Conservation (phyloP, 441 rosid species). For the Pelargonium citronellum region DNA sequence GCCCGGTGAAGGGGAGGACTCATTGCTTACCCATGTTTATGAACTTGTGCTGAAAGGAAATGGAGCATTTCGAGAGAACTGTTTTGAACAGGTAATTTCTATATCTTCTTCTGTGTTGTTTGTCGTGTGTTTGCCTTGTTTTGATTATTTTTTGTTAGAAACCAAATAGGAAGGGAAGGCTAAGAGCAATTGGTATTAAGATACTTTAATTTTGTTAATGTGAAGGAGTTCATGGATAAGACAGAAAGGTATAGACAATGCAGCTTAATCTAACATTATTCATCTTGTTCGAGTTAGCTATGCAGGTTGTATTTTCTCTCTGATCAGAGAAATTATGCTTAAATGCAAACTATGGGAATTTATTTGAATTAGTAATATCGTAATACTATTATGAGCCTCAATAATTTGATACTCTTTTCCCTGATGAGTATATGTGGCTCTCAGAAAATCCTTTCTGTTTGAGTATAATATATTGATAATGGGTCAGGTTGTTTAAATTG, state of each 20-base stretch:
- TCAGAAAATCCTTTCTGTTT: background rate
- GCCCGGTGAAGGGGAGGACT: slow-evolving; percentile 10
- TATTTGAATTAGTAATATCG: background rate
- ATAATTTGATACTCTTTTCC: background rate
- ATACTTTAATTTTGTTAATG: background rate
- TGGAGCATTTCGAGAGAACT: slow-evolving; percentile 5
- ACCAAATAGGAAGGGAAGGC: background rate
- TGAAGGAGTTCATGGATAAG: no score
- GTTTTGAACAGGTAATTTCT: slow-evolving; percentile 5
- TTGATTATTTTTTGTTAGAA: background rate
- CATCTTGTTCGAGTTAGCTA: slow-evolving; percentile 4
- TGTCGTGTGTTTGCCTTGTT: background rate
- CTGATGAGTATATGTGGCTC: background rate
- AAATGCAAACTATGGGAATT: background rate
- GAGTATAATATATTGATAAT: background rate
- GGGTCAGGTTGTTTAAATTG: background rate
- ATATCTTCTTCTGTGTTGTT: background rate
- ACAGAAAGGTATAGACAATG: no score
- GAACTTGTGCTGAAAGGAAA: slow-evolving; percentile 6
- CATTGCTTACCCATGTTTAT: slow-evolving; percentile 4
- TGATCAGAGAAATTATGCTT: background rate
- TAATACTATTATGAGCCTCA: background rate
- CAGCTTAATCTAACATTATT: background rate
- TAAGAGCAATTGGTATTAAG: background rate
- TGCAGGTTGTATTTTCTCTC: background rate